Conservation (phyloP, 2,329 filamentous ascomycete genomes). For the Xylaria sp. region DNA sequence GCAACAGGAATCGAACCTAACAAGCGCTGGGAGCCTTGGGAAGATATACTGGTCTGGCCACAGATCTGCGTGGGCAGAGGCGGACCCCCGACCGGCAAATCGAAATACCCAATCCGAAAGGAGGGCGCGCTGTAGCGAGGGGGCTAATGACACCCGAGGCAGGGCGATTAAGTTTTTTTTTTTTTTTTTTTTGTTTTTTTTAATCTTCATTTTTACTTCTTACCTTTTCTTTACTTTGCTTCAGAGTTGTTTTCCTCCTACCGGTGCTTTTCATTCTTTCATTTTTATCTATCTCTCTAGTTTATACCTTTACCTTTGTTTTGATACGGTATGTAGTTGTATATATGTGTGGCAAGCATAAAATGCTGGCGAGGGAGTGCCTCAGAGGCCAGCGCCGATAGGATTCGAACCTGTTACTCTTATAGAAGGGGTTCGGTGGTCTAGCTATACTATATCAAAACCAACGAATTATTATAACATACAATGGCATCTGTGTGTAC, state of each 20-base stretch:
- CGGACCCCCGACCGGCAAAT: neutral
- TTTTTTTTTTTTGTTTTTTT: neutral
- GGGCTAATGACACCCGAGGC: constrained; percentile 10
- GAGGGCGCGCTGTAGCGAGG: constrained; percentile 22
- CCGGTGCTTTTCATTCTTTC: neutral
- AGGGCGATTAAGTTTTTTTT: constrained; percentile 3
- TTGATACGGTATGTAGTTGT: neutral
- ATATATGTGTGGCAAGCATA: neutral
- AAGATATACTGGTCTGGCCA: neutral
- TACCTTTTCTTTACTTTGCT: neutral
- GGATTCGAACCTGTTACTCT: neutral
- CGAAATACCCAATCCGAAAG: constrained; percentile 25
- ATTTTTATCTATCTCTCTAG: too few species aligned
- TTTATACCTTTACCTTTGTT: neutral
- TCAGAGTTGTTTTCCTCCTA: neutral
- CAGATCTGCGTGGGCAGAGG: constrained; percentile 11
- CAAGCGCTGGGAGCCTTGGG: constrained; percentile 5
- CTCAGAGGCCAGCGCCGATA: neutral
- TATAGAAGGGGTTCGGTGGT: neutral
- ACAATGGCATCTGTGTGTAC: neutral
- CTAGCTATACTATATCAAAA: neutral
- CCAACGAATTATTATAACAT: too few species aligned
- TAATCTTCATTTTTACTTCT: neutral
- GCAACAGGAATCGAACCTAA: constrained; percentile 5
- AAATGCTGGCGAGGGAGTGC: neutral